Percentiles rank a stretch among this genome's conserved stretches.
Evolutionary conservation across 495 filamentous ascomycete genomes (phyloP).

Genomic region (Xylaria longipes): DNA sequence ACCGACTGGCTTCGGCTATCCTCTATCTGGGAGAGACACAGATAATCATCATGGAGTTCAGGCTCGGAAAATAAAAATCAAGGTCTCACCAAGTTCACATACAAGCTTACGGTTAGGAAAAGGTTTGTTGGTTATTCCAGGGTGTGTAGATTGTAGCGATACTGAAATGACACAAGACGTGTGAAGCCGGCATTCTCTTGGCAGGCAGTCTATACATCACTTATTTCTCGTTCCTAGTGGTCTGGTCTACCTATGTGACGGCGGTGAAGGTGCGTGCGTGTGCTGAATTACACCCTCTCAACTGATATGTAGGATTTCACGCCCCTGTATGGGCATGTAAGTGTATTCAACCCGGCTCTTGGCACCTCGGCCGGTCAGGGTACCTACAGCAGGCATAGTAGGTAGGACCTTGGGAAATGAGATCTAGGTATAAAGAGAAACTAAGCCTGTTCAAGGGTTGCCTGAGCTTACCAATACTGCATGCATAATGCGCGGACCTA

Average conservation of each 20-base stretch:
- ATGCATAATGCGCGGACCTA: conserved; percentile 8
- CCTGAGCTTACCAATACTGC: neutral
- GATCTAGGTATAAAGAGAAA: neutral
- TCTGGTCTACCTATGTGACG: conserved; percentile 10
- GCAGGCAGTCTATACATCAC: conserved; percentile 13
- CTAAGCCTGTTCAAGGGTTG: neutral
- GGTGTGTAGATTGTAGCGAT: conserved; percentile 23
- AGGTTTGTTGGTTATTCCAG: neutral
- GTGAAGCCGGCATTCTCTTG: conserved; percentile 11
- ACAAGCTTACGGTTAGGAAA: conserved; percentile 15
- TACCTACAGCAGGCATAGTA: neutral
- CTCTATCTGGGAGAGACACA: neutral
- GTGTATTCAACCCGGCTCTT: conserved; percentile 18
- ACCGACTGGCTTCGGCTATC: neutral
- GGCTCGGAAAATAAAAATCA: conserved; percentile 11
- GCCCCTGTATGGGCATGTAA: conserved; percentile 21
- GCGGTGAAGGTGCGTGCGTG: conserved; percentile 19
- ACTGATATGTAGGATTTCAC: neutral
- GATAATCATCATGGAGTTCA: conserved; percentile 11
- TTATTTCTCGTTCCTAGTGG: conserved; percentile 22
- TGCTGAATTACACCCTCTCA: conserved; percentile 5
- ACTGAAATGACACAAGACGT: conserved; percentile 1
- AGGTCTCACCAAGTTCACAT: conserved; percentile 4
- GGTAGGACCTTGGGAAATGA: neutral
- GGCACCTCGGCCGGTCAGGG: conserved; percentile 10